phyloP scores from a whole-genome alignment of 225 moss, liverwort and hornwort species.

The Straminergon stramineum region DNA sequence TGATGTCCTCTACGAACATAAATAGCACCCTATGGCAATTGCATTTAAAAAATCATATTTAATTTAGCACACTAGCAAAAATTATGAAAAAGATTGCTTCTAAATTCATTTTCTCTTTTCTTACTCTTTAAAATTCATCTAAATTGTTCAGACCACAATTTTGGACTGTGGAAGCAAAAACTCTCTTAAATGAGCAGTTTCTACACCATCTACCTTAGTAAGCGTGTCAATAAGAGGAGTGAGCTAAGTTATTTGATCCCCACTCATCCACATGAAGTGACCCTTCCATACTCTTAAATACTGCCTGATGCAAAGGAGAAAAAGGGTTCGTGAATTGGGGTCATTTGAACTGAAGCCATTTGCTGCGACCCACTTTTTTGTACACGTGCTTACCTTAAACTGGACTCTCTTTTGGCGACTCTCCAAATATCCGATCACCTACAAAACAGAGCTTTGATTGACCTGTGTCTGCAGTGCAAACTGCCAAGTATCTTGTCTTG shows the following conservation, averaged over 20 bases:
- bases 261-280: conserved; percentile 18
- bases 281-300: conserved; percentile 1
- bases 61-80: too few species aligned
- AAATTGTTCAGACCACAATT: too few species aligned
- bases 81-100: too few species aligned
- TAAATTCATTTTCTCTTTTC: too few species aligned
- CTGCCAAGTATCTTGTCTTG: background rate
- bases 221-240: background rate
- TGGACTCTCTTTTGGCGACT: conserved; percentile 62
- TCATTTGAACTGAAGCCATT: conserved; percentile 15
- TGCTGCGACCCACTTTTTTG: conserved; percentile 20
- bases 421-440: conserved; percentile 33
- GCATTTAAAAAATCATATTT: too few species aligned
- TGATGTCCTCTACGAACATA: too few species aligned
- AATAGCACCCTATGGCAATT: too few species aligned
- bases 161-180: too few species aligned
- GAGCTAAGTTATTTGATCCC: background rate
- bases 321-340: background rate
- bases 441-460: background rate
- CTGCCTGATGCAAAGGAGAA: background rate
- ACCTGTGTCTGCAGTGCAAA: background rate
- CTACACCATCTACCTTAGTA: too few species aligned
- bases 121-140: too few species aligned
- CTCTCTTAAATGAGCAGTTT: too few species aligned
- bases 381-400: conserved; percentile 41